Percentiles rank a stretch among this genome's conserved stretches.
These are phyloP conservation scores for Pseudocercospora macadamiae DNA, from an alignment of 2,329 filamentous ascomycete genomes.

Conservation along the genomic window DNA sequence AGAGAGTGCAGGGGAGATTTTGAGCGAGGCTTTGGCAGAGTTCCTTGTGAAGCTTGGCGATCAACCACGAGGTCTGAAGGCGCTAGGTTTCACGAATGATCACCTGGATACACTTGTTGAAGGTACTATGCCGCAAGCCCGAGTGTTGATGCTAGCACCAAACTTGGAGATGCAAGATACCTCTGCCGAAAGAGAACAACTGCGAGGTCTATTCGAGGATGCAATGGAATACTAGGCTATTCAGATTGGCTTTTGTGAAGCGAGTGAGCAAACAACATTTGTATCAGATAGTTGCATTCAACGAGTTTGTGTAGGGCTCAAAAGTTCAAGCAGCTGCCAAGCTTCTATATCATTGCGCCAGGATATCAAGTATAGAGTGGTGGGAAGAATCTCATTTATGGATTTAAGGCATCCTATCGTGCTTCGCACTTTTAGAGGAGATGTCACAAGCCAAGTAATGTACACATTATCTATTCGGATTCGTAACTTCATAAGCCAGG, in stretches of 20 bases:
- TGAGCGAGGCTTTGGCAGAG: conserved; percentile 77
- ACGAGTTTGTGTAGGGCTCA: no score
- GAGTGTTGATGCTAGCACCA: conserved; percentile 90
- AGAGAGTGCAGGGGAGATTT: conserved; percentile 85
- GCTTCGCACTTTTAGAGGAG: no score
- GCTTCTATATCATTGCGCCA: no score
- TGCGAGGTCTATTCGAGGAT: conserved; percentile 52
- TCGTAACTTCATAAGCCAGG: background rate
- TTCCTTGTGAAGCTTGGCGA: conserved; percentile 86
- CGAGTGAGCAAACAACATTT: no score
- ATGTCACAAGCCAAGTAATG: no score
- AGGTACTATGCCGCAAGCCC: conserved; percentile 87
- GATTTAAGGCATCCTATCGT: no score
- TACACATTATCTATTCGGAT: background rate
- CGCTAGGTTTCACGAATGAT: conserved; percentile 73
- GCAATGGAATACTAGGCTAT: conserved; percentile 45
- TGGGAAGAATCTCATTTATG: no score
- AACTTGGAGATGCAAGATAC: conserved; percentile 60
- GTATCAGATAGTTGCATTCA: no score
- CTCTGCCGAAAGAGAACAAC: conserved; percentile 53
- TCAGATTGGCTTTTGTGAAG: no score
- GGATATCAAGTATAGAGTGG: no score
- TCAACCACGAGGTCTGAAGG: conserved; percentile 84
- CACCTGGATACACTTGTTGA: conserved; percentile 86
- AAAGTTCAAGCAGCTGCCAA: no score